Percentiles rank a stretch among this genome's conserved stretches.
Evolutionary conservation across 75 land plant species (phyloP).

Genomic region (Cryptomeria japonica): DNA sequence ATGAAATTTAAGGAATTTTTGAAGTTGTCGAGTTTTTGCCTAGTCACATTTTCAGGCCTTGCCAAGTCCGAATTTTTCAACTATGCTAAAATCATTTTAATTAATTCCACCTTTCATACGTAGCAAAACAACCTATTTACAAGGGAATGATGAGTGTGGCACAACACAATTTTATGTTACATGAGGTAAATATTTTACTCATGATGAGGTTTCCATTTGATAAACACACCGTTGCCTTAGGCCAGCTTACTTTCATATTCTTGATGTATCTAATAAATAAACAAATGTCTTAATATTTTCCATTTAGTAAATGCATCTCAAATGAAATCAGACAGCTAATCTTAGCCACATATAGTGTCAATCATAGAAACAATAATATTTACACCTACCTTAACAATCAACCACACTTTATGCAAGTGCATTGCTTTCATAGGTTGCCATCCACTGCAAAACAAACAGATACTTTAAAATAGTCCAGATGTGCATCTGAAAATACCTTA

Average conservation of each 20-base stretch:
- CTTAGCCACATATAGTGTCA: not conserved
- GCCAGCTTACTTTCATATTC: not conserved
- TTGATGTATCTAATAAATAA: not conserved
- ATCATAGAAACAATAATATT: not conserved
- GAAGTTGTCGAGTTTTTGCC: too few species aligned
- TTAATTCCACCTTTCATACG: not conserved
- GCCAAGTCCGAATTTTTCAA: too few species aligned
- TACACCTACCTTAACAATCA: not conserved
- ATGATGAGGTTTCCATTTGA: not conserved
- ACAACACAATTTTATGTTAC: not conserved
- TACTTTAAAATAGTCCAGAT: not conserved
- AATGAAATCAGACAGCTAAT: not conserved
- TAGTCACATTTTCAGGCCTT: too few species aligned
- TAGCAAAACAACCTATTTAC: not conserved
- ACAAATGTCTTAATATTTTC: not conserved
- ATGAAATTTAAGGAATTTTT: too few species aligned
- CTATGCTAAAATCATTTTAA: not conserved
- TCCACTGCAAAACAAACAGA: not conserved
- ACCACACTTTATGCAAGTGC: not conserved
- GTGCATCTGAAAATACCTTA: constrained; percentile 26
- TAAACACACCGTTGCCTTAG: not conserved
- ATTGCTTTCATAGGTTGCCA: not conserved
- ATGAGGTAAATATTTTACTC: not conserved
- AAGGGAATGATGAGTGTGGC: not conserved
- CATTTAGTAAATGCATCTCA: not conserved